Evolutionary conservation across 1,284 basidiomycete genomes (phyloP).

Genomic region (Apiotrichum akiyoshidainum): DNA sequence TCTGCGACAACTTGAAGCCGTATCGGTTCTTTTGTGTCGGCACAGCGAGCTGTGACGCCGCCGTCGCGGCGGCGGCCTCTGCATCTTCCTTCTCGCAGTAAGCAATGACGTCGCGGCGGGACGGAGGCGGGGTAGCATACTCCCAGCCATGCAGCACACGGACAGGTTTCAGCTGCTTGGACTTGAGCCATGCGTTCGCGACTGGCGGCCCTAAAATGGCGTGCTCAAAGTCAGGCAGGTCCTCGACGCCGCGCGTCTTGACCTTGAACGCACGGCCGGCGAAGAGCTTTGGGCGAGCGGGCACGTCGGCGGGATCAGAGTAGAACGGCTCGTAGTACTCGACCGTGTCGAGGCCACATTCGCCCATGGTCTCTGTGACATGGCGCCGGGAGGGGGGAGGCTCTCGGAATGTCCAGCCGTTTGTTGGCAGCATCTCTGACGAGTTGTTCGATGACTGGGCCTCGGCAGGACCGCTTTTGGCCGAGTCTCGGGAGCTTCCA

Average conservation of each 20-base stretch:
- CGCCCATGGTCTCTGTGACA: conserved; percentile 59
- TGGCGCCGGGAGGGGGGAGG: conserved; percentile 57
- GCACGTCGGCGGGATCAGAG: conserved; percentile 68
- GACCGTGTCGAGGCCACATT: conserved; percentile 59
- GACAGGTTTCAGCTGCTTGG: conserved; percentile 7
- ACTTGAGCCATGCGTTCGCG: conserved; percentile 35
- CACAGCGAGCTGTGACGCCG: conserved; percentile 62
- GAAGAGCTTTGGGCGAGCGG: conserved; percentile 68
- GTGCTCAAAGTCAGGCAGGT: conserved; percentile 42
- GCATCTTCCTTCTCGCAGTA: conserved; percentile 56
- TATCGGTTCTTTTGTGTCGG: conserved; percentile 71
- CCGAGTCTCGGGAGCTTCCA: background rate
- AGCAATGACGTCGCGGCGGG: conserved; percentile 46
- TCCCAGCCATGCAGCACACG: conserved; percentile 64
- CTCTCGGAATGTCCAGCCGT: conserved; percentile 56
- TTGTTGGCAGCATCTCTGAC: background rate
- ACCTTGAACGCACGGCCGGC: conserved; percentile 73
- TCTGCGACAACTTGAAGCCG: conserved; percentile 63
- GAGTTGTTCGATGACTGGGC: background rate
- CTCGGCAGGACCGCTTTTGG: background rate
- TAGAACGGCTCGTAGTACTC: conserved; percentile 77
- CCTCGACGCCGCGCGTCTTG: conserved; percentile 52
- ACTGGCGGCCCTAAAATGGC: background rate
- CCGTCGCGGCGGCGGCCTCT: background rate
- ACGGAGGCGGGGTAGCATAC: conserved; percentile 66